Percentiles rank a stretch among this genome's conserved stretches.
Conservation (phyloP, 257 asterid genomes). For the Linderniella brevidens region DNA sequence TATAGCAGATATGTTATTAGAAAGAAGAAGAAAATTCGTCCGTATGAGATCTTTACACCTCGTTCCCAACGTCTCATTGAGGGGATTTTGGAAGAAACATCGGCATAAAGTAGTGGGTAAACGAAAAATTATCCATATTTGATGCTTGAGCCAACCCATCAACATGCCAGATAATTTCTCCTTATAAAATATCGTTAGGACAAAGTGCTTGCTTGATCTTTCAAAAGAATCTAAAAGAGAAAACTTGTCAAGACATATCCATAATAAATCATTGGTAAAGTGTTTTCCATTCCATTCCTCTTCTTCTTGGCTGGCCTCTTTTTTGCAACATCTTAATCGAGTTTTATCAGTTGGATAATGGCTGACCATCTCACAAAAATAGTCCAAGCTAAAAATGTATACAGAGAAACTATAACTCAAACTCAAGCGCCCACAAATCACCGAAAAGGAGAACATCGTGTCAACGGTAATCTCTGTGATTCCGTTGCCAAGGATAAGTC, state of each 20-base stretch:
- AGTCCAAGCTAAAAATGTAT: conserved; percentile 32
- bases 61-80: too few relatives aligned
- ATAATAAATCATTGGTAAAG: conserved; percentile 23
- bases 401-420: too few relatives aligned
- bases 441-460: conserved; percentile 44
- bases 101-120: too few relatives aligned
- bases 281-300: conserved; percentile 19
- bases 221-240: conserved; percentile 38
- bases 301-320: conserved; percentile 11
- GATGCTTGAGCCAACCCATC: too few relatives aligned
- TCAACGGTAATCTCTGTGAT: conserved; percentile 47
- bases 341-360: conserved; percentile 66
- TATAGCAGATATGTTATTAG: too few relatives aligned
- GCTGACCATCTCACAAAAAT: conserved; percentile 64
- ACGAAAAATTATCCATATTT: too few relatives aligned
- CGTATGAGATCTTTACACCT: too few relatives aligned
- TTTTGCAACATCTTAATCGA: conserved; percentile 36
- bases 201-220: conserved; percentile 60
- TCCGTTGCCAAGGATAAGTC: conserved; percentile 59
- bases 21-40: too few relatives aligned
- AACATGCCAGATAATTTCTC: conserved; percentile 72
- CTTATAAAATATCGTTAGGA: conserved; percentile 55
- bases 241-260: conserved; percentile 32
- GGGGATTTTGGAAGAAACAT: too few relatives aligned
- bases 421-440: background rate